Conservation (phyloP, 805 yeast genomes). For the Hanseniaspora occidentalis region DNA sequence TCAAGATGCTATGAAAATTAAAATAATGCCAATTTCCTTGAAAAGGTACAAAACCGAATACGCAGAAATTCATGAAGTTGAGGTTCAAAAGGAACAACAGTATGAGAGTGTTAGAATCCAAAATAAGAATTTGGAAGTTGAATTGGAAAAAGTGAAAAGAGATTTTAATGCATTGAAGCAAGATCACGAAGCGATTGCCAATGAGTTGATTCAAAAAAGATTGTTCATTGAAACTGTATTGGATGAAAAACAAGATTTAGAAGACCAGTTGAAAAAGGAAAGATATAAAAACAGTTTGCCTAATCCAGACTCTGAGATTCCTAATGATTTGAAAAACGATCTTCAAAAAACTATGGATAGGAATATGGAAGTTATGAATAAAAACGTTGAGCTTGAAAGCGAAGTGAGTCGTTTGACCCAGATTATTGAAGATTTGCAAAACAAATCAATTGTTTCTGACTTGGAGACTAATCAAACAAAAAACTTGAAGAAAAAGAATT, state of each 20-base stretch:
- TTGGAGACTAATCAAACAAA: too few species aligned
- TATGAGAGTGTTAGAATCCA: constrained; percentile 52
- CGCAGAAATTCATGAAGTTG: constrained; percentile 55
- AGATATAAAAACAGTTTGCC: constrained; percentile 16
- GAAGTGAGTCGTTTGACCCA: constrained; percentile 19
- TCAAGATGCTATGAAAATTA: constrained; percentile 57
- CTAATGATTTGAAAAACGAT: constrained; percentile 35
- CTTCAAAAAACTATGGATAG: constrained; percentile 47
- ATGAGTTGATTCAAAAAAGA: constrained; percentile 73
- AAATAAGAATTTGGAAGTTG: constrained; percentile 63
- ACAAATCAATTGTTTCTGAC: too few species aligned
- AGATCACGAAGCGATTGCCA: constrained; percentile 80
- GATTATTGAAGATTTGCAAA: not conserved
- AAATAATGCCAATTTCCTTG: constrained; percentile 60
- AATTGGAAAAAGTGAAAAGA: constrained; percentile 60
- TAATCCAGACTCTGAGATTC: constrained; percentile 25
- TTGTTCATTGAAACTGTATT: constrained; percentile 59
- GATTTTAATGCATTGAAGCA: constrained; percentile 56
- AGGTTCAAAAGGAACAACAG: constrained; percentile 47
- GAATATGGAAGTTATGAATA: constrained; percentile 53
- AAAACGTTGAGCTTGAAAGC: constrained; percentile 45
- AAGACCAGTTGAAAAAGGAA: constrained; percentile 28
- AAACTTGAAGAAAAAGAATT: not conserved
- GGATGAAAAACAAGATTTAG: constrained; percentile 60
- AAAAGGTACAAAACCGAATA: constrained; percentile 63